Conservation (phyloP, 2,329 filamentous ascomycete genomes). For the Epichloe typhina region DNA sequence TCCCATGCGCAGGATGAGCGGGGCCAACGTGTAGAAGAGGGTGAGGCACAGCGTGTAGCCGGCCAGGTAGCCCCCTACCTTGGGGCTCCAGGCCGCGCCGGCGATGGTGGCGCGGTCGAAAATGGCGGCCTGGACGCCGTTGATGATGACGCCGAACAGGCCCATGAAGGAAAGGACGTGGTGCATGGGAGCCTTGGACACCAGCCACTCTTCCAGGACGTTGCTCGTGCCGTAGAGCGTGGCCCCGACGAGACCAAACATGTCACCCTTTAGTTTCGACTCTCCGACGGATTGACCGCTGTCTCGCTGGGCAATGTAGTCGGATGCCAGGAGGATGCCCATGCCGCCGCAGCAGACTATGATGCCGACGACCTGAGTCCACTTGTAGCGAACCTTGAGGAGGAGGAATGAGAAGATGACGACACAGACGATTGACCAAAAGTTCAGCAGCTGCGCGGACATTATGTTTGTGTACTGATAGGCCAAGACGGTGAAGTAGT, state of each 20-base stretch:
- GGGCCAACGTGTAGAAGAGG: conserved; percentile 79
- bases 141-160: conserved; percentile 80
- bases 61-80: conserved; percentile 66
- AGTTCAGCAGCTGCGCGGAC: conserved; percentile 91
- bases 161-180: conserved; percentile 88
- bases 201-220: conserved; percentile 88
- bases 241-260: conserved; percentile 81
- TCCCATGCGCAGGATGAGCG: conserved; percentile 77
- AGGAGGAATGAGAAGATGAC: conserved; percentile 72
- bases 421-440: conserved; percentile 94
- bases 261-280: conserved; percentile 67
- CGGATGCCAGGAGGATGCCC: conserved; percentile 73
- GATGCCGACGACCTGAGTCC: conserved; percentile 75
- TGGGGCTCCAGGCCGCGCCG: conserved; percentile 7
- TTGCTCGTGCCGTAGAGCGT: conserved; percentile 87
- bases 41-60: conserved; percentile 77
- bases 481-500: conserved; percentile 93
- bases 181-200: conserved; percentile 74
- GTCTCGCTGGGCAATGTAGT: conserved; percentile 61
- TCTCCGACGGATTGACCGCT: conserved; percentile 57
- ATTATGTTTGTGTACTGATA: conserved; percentile 89
- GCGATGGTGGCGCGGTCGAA: conserved; percentile 54
- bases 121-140: conserved; percentile 78
- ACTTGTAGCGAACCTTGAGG: conserved; percentile 79
- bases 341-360: conserved; percentile 82